phyloP scores from a whole-genome alignment of 768 basidiomycete genomes.

The Rubroboletus pulcherrimus region DNA sequence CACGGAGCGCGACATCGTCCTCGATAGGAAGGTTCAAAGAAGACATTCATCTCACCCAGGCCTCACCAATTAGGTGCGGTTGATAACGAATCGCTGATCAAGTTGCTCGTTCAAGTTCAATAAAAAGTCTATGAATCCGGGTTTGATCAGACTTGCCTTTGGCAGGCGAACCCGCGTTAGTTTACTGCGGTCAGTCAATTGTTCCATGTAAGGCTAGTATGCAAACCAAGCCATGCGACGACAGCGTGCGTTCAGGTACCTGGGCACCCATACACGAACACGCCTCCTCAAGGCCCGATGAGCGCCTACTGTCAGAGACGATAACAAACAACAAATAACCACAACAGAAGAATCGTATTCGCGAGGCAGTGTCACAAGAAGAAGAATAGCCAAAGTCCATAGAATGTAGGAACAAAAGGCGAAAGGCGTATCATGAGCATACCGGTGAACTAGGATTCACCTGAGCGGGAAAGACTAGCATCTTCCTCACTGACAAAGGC shows the following conservation, averaged over 20 bases:
- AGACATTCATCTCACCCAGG: constrained; percentile 7
- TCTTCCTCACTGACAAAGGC: constrained; percentile 1
- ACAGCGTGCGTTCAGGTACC: constrained; percentile 22
- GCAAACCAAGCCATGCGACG: constrained; percentile 13
- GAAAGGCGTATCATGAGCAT: not conserved
- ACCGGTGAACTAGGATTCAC: constrained; percentile 9
- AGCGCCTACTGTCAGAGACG: not conserved
- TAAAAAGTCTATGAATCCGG: not conserved
- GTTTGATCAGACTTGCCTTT: constrained; percentile 12
- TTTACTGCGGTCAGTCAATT: constrained; percentile 11
- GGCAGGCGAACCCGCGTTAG: constrained; percentile 10
- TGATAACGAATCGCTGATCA: constrained; percentile 9
- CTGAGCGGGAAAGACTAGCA: not conserved
- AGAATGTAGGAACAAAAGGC: not conserved
- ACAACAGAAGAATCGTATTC: not conserved
- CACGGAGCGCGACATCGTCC: constrained; percentile 16
- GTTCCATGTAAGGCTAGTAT: constrained; percentile 3
- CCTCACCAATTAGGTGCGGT: constrained; percentile 25
- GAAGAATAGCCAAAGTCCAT: constrained; percentile 1
- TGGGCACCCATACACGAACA: not conserved
- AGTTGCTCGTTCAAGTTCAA: not conserved
- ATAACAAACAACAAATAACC: not conserved
- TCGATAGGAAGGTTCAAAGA: constrained; percentile 7
- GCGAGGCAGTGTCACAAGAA: constrained; percentile 1
- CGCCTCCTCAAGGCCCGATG: not conserved